Percentiles rank a stretch among this genome's conserved stretches.
phyloP scores from a whole-genome alignment of 257 asterid genomes.

The Verbascum thapsus region DNA sequence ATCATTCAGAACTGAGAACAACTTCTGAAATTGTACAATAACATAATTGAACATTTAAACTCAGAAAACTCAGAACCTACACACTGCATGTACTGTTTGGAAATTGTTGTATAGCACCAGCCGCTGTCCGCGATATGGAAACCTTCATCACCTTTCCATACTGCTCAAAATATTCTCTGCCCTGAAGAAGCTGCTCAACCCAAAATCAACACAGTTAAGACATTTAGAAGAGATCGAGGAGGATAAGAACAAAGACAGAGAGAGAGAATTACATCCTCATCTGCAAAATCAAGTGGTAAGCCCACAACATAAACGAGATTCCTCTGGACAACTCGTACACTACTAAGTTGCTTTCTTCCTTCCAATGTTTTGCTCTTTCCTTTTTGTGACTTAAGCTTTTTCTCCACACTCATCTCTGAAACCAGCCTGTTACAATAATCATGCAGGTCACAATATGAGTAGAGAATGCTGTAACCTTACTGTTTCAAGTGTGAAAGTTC shows the following conservation, averaged over 20 bases:
- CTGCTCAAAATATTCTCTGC: conserved; percentile 75
- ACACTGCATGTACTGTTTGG: conserved; percentile 93
- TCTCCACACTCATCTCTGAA: conserved; percentile 74
- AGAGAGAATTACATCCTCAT: conserved; percentile 67
- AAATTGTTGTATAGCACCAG: conserved; percentile 92
- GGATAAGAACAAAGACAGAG: conserved; percentile 2
- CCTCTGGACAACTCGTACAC: conserved; percentile 91
- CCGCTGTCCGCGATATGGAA: conserved; percentile 86
- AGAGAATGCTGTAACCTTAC: conserved; percentile 15
- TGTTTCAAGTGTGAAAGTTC: conserved; percentile 17
- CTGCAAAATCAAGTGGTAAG: conserved; percentile 84
- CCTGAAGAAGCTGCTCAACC: conserved; percentile 82
- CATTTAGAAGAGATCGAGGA: conserved; percentile 9
- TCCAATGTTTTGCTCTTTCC: conserved; percentile 77
- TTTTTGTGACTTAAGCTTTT: conserved; percentile 64
- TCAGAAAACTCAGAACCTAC: conserved; percentile 50
- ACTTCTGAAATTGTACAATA: background rate
- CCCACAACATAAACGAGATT: conserved; percentile 97
- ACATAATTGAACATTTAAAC: background rate
- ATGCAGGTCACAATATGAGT: conserved; percentile 20
- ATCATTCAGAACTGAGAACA: background rate
- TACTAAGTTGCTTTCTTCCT: conserved; percentile 85
- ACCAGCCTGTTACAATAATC: conserved; percentile 54
- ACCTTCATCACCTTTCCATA: conserved; percentile 95
- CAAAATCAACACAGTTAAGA: conserved; percentile 28